Conservation (phyloP, 345 rosid genomes). For the Acer negundo region DNA sequence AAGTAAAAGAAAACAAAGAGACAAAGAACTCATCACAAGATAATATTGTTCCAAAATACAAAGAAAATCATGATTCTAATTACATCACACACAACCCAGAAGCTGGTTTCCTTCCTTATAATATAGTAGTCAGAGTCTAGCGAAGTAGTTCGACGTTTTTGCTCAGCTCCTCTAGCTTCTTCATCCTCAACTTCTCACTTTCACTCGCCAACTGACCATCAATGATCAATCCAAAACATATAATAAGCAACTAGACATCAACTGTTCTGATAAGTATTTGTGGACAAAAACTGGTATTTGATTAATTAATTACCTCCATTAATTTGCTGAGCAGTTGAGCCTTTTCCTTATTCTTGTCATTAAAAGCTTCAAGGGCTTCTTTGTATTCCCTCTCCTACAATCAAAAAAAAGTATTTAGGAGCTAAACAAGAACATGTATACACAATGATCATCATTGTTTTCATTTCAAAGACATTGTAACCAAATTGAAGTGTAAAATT, state of each 20-base stretch:
- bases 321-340: constrained; percentile 65
- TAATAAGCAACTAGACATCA: background rate
- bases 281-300: background rate
- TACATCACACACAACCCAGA: constrained; percentile 27
- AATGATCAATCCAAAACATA: background rate
- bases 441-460: background rate
- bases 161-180: constrained; percentile 92
- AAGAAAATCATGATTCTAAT: constrained; percentile 24
- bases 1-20: background rate
- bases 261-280: background rate
- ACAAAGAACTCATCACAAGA: background rate
- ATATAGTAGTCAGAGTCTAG: constrained; percentile 14
- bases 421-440: background rate
- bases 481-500: background rate
- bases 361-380: constrained; percentile 84
- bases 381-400: constrained; percentile 89
- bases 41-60: constrained; percentile 8
- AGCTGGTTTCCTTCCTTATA: constrained; percentile 13
- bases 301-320: constrained; percentile 62
- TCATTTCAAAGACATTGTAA: background rate
- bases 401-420: constrained; percentile 3
- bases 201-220: constrained; percentile 64
- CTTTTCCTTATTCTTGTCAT: constrained; percentile 88
- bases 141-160: constrained; percentile 52
- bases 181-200: constrained; percentile 80